Conservation (phyloP, 129 eudicot genomes). For the Ambrosia artemisiifolia region DNA sequence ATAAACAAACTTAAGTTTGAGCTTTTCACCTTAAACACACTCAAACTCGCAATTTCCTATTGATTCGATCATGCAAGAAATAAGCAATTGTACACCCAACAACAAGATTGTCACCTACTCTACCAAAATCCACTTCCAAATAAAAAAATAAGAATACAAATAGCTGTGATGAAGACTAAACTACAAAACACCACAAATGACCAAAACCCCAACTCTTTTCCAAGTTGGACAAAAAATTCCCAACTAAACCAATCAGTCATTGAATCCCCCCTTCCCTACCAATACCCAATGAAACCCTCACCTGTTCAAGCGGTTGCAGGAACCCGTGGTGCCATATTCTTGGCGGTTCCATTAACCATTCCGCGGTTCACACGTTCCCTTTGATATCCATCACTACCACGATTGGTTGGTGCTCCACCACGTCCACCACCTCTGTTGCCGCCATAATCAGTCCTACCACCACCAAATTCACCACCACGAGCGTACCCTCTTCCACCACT, state of each 20-base stretch:
- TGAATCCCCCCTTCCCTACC: background rate
- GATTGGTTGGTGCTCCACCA: constrained; percentile 53
- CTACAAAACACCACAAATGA: constrained; percentile 34
- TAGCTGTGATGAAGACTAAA: constrained; percentile 26
- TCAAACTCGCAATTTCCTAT: background rate
- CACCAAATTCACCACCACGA: constrained; percentile 30
- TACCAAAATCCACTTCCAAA: constrained; percentile 32
- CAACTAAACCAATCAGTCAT: constrained; percentile 28
- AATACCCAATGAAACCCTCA: constrained; percentile 3
- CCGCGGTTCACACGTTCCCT: constrained; percentile 58
- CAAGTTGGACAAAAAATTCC: constrained; percentile 28
- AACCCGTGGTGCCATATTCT: constrained; percentile 64
- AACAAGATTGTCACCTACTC: constrained; percentile 14
- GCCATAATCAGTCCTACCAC: constrained; percentile 50
- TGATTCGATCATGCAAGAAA: constrained; percentile 13
- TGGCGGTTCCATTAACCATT: constrained; percentile 52
- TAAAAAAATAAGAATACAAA: constrained; percentile 14
- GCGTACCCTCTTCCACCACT: constrained; percentile 30
- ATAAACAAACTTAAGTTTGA: too few relatives aligned
- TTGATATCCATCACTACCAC: constrained; percentile 60
- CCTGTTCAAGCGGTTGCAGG: constrained; percentile 62
- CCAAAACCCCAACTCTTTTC: constrained; percentile 23
- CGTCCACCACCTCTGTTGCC: constrained; percentile 54
- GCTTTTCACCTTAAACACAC: background rate
- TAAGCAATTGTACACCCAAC: constrained; percentile 11